Evolutionary conservation across 768 basidiomycete species (phyloP).

Genomic region (Myochromella boudieri): DNA sequence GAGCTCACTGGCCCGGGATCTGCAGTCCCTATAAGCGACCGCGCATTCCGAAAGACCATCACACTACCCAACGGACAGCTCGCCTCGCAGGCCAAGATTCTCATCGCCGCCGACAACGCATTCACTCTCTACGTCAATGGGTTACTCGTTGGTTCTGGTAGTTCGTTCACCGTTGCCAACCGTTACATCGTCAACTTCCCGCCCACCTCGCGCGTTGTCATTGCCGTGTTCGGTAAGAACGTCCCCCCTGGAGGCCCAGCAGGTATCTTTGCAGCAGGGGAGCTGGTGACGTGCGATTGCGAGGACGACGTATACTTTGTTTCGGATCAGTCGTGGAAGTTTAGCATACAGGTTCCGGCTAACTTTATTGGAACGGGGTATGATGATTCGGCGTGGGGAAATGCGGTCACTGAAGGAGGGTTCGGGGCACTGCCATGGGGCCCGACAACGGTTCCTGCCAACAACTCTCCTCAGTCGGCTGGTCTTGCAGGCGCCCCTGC

Average conservation of each 20-base stretch:
- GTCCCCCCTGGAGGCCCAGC: slow-evolving; percentile 16
- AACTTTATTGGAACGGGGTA: slow-evolving; percentile 14
- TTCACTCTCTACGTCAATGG: slow-evolving; percentile 31
- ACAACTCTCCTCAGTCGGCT: slow-evolving; percentile 15
- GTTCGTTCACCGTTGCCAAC: slow-evolving; percentile 13
- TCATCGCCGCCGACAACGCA: slow-evolving; percentile 26
- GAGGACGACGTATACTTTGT: slow-evolving; percentile 11
- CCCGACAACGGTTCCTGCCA: slow-evolving; percentile 5
- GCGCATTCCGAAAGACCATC: slow-evolving; percentile 29
- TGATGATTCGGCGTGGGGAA: slow-evolving; percentile 23
- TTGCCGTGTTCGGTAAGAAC: slow-evolving; percentile 19
- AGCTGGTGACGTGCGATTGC: slow-evolving; percentile 19
- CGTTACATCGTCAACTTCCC: slow-evolving; percentile 19
- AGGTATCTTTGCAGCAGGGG: slow-evolving; percentile 19
- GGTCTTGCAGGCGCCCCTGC: slow-evolving; percentile 8
- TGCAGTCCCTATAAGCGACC: slow-evolving; percentile 20
- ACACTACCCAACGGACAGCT: slow-evolving; percentile 21
- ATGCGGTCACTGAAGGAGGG: slow-evolving; percentile 20
- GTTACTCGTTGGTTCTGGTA: slow-evolving; percentile 22
- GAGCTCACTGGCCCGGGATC: slow-evolving; percentile 21
- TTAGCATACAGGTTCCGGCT: slow-evolving; percentile 12
- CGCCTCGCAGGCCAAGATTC: slow-evolving; percentile 21
- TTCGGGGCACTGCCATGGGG: slow-evolving; percentile 25
- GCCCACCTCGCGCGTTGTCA: slow-evolving; percentile 15
- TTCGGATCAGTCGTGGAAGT: slow-evolving; percentile 27